Evolutionary conservation across 2,329 filamentous ascomycete genomes (phyloP).

Genomic region (Thielaviopsis euricoi): DNA sequence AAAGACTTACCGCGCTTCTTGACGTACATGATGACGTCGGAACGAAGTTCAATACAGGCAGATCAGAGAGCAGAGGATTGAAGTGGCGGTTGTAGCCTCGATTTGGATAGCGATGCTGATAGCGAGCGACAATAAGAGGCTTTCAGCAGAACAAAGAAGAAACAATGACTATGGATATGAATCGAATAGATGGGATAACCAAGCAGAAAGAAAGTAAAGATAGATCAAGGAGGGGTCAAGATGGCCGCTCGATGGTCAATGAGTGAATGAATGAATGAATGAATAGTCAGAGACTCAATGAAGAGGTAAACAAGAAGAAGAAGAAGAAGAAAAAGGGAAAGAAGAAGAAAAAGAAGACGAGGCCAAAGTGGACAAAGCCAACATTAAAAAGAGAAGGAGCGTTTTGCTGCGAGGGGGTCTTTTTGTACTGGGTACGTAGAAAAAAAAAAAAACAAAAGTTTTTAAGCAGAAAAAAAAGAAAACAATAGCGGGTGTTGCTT

Average conservation of each 20-base stretch:
- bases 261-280: not conserved
- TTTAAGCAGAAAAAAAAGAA: not conserved
- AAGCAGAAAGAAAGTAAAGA: not conserved
- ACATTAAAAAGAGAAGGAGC: not conserved
- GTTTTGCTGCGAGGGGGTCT: not conserved
- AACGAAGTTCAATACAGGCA: conserved; percentile 12
- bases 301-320: not conserved
- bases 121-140: not conserved
- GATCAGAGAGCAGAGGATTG: conserved; percentile 13
- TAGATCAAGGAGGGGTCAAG: not conserved
- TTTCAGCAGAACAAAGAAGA: not conserved
- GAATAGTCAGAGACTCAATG: not conserved
- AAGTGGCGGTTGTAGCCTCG: not conserved
- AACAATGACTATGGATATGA: not conserved
- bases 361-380: not conserved
- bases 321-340: not conserved
- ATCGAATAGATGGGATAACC: not conserved
- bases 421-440: not conserved
- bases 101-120: conserved; percentile 13
- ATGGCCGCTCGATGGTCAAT: not conserved
- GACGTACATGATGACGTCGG: conserved; percentile 37
- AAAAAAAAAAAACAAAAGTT: not conserved
- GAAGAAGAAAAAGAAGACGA: not conserved
- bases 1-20: conserved; percentile 40
- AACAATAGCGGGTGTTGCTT: not conserved